phyloP scores from a whole-genome alignment of 2,329 filamentous ascomycete genomes.

The Cercospora brassicicola region DNA sequence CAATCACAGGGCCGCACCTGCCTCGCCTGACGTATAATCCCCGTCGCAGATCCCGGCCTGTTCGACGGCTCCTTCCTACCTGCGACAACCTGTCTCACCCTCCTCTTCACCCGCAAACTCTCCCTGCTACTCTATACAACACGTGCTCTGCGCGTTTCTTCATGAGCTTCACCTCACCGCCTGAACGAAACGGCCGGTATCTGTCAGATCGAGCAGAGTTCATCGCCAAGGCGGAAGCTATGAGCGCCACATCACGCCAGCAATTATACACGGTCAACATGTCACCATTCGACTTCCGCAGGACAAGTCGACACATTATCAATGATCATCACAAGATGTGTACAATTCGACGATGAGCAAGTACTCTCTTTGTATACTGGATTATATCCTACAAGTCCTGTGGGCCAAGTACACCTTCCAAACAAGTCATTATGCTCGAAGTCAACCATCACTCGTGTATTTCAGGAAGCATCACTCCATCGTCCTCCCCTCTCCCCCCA shows the following conservation, averaged over 20 bases:
- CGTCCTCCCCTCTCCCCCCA: neutral
- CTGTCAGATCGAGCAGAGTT: neutral
- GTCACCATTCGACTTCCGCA: neutral
- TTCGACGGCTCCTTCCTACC: neutral
- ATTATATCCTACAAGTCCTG: neutral
- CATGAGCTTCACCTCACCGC: neutral
- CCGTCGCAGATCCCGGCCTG: conserved; percentile 4
- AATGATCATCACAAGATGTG: neutral
- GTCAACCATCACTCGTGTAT: neutral
- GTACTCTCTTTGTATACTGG: neutral
- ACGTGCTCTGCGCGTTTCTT: neutral
- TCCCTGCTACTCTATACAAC: neutral
- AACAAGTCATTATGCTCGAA: neutral
- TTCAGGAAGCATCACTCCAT: neutral
- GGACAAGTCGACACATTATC: neutral
- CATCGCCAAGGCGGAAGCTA: neutral
- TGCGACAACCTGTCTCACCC: neutral
- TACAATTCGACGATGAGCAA: neutral
- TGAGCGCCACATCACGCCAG: neutral
- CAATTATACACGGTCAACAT: neutral
- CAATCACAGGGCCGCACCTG: neutral
- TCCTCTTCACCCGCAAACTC: neutral
- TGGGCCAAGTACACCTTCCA: neutral
- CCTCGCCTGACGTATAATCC: neutral
- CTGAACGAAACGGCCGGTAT: neutral